Conservation (phyloP, 2,329 filamentous ascomycete genomes). For the Aspergillus ruber region DNA sequence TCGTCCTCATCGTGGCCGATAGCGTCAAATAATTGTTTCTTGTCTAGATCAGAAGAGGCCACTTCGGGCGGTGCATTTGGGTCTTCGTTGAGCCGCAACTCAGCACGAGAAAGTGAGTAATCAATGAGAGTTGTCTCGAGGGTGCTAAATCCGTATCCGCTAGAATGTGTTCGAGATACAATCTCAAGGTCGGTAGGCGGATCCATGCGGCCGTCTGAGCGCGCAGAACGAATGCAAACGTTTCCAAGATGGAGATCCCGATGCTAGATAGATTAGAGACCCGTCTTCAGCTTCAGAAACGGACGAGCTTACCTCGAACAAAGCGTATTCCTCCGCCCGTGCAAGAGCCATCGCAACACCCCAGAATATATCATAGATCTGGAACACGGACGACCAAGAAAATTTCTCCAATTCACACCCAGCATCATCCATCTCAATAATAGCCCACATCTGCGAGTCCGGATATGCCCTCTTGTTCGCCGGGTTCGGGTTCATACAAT, state of each 20-base stretch:
- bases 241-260: conserved; percentile 63
- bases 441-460: conserved; percentile 55
- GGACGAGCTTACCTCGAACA: conserved; percentile 46
- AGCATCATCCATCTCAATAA: conserved; percentile 62
- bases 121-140: conserved; percentile 61
- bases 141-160: conserved; percentile 47
- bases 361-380: conserved; percentile 62
- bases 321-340: conserved; percentile 53
- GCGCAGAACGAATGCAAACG: conserved; percentile 49
- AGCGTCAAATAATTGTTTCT: conserved; percentile 38
- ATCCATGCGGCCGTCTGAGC: conserved; percentile 25
- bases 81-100: conserved; percentile 31
- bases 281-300: too few relatives aligned
- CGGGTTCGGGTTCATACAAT: conserved; percentile 52
- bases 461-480: conserved; percentile 48
- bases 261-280: conserved; percentile 37
- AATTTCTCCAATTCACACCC: conserved; percentile 51
- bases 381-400: conserved; percentile 36
- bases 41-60: conserved; percentile 38
- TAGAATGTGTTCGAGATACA: conserved; percentile 23
- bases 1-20: conserved; percentile 38
- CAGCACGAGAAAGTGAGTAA: conserved; percentile 60
- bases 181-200: conserved; percentile 26
- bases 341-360: conserved; percentile 56
- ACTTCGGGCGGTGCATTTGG: conserved; percentile 21